Evolutionary conservation across 257 asterid species (phyloP).

Genomic region (Solanum gandarillasii): DNA sequence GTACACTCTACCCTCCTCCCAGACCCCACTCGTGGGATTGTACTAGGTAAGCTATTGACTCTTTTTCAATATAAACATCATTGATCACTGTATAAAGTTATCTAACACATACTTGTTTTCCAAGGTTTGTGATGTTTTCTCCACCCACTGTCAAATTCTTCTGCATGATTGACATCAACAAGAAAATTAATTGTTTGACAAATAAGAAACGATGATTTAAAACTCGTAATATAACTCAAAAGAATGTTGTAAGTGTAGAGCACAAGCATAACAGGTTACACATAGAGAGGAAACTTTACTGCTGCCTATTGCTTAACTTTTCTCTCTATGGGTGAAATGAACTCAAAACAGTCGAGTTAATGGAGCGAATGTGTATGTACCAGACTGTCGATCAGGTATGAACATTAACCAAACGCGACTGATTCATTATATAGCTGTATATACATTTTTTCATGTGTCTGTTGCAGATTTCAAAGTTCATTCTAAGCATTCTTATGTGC

Average conservation of each 20-base stretch:
- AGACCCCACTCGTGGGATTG: not conserved
- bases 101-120: not conserved
- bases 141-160: not conserved
- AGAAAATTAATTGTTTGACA: not conserved
- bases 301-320: not conserved
- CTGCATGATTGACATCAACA: not conserved
- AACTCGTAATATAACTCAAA: not conserved
- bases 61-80: not conserved
- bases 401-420: not conserved
- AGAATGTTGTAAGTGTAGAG: not conserved
- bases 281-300: not conserved
- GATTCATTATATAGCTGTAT: not conserved
- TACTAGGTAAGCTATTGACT: not conserved
- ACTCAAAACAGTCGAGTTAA: not conserved
- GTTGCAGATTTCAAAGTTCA: not conserved
- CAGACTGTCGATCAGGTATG: not conserved
- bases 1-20: not conserved
- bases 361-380: not conserved
- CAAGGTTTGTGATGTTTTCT: not conserved
- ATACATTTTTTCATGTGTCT: not conserved
- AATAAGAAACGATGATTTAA: not conserved
- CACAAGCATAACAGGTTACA: not conserved
- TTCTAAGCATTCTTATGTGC: not conserved
- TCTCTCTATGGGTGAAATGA: not conserved
- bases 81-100: not conserved